These are phyloP conservation scores for Colletotrichum tropicale DNA, from an alignment of 2,329 filamentous ascomycete species.

Conservation along the genomic window DNA sequence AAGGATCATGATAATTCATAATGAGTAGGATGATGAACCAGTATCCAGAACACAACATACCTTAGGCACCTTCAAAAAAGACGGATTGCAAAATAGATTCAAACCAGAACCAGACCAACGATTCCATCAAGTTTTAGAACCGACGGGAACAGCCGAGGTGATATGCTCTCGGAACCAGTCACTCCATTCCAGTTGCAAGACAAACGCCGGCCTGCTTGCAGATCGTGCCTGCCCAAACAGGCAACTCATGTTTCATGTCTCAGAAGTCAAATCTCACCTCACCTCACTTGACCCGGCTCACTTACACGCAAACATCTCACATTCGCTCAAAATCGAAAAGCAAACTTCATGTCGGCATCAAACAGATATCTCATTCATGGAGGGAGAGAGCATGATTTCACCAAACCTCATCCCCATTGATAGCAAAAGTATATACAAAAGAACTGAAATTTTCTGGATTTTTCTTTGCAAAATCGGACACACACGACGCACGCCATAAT, in stretches of 20 bases:
- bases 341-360: not conserved
- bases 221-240: not conserved
- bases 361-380: not conserved
- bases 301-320: not conserved
- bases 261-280: not conserved
- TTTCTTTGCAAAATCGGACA: not conserved
- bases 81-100: not conserved
- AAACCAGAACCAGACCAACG: not conserved
- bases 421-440: slow-evolving; percentile 12
- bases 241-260: not conserved
- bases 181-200: not conserved
- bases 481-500: not conserved
- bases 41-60: not conserved
- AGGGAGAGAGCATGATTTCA: not conserved
- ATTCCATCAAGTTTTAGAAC: not conserved
- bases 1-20: not conserved
- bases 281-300: not conserved
- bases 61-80: not conserved
- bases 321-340: not conserved
- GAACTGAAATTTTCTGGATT: slow-evolving; percentile 2
- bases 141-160: not conserved
- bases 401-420: slow-evolving; percentile 23
- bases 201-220: not conserved
- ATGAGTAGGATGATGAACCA: fast-evolving
- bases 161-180: not conserved